Evolutionary conservation across 1,139 yeast genomes (phyloP).

Genomic region (Kodamaea ohmeri): DNA sequence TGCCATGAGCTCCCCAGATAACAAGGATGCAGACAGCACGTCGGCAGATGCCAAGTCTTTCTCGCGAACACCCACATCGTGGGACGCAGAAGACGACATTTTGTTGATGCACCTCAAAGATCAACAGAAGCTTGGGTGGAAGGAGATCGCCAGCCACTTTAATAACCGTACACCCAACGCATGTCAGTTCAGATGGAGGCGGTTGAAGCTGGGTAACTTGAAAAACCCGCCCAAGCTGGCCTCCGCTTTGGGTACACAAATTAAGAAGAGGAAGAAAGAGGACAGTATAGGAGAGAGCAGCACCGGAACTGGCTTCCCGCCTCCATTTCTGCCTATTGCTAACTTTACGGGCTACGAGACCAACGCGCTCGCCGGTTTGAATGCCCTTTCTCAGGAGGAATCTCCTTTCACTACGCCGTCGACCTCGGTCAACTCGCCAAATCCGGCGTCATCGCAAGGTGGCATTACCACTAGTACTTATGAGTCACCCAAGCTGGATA

Average conservation of each 20-base stretch:
- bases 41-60: slow-evolving; percentile 14
- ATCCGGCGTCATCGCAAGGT: slow-evolving; percentile 26
- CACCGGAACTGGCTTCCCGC: slow-evolving; percentile 25
- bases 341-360: slow-evolving; percentile 45
- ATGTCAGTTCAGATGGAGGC: slow-evolving; percentile 77
- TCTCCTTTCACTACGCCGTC: slow-evolving; percentile 29
- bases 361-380: slow-evolving; percentile 48
- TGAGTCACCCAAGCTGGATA: slow-evolving; percentile 31
- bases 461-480: slow-evolving; percentile 18
- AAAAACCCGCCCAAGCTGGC: slow-evolving; percentile 54
- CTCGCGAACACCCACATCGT: slow-evolving; percentile 61
- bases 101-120: slow-evolving; percentile 68
- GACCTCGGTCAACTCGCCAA: slow-evolving; percentile 29
- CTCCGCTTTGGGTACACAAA: slow-evolving; percentile 20
- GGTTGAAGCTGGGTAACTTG: slow-evolving; percentile 62
- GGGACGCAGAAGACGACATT: slow-evolving; percentile 75
- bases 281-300: slow-evolving; percentile 13
- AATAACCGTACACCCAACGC: slow-evolving; percentile 73
- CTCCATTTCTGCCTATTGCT: slow-evolving; percentile 38
- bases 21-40: slow-evolving; percentile 3
- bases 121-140: slow-evolving; percentile 72
- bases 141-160: slow-evolving; percentile 68
- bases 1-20: slow-evolving; percentile 3
- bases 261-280: slow-evolving; percentile 13
- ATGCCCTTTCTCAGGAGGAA: slow-evolving; percentile 32